Evolutionary conservation across 441 rosid species (phyloP), one percentile per base, ranked within the genome.

Genomic region (Sinapis alba): DNA sequence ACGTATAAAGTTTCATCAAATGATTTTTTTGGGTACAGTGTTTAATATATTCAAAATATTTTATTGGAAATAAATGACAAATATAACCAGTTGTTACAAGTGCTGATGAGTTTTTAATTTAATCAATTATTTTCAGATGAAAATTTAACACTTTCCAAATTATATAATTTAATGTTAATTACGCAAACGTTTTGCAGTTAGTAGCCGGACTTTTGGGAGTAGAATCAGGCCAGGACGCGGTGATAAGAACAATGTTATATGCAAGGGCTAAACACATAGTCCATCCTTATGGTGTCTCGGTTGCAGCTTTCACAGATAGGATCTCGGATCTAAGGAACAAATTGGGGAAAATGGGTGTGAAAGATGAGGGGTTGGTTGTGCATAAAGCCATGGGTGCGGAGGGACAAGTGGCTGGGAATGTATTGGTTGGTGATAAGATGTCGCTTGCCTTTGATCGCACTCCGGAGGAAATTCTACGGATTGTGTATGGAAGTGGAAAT

Each of bases 181-280:
- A 30, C 16, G 24, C 38, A 60, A 34, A 41, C 11, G 0, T 54
- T 56, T 26, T 66, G 3, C 84, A 93, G 97, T 83, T 93, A 26
- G 94, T 89, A 19, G 93, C 96, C 5, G 92, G 96, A 20, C 91
- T 93, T 20, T 79, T 96, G 54, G 97, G 88, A 3, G 90, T 88
- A 61, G 93, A 93, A 75, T 82, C 98, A 0, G 99, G 97, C 7
- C 97, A 91, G 72, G 99, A 91, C 23, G 97, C 94, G 2, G 92
- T 91, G 5, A 89, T 93, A 47, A 66, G 97, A 76, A 75, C 84
- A 65, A 20, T 90, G 75, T 63, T 93, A 13, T 91, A 90, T 34
- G 83, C 81, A 66, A 68, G 68, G 20, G 87, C 85, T 1, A 0
- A 5, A 11, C 32, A 58, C 74, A 78, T 54, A 41, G 90, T 89